A percentile compares a stretch with the other conserved stretches of the same genome.
Evolutionary conservation across 192 early-diverging fungal genomes (phyloP).

Genomic region (Coemansia furcata): DNA sequence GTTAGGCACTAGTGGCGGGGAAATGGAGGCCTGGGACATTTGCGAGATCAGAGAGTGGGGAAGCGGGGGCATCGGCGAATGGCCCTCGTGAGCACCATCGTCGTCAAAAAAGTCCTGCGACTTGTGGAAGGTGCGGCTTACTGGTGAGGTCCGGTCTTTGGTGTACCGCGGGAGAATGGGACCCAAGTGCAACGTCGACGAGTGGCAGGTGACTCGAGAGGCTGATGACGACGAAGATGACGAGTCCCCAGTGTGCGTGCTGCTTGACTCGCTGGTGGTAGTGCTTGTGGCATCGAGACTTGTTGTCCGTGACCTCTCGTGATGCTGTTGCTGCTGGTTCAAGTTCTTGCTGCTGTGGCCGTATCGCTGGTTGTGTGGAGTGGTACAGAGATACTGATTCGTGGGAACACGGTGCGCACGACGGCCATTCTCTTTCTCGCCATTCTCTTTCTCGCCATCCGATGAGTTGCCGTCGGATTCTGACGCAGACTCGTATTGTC

Average conservation of each 20-base stretch:
- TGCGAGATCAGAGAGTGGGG: neutral
- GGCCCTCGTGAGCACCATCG: neutral
- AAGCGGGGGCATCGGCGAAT: neutral
- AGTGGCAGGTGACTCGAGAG: slow-evolving; percentile 22
- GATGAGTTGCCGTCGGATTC: slow-evolving; percentile 28
- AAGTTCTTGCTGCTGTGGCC: neutral
- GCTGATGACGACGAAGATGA: slow-evolving; percentile 9
- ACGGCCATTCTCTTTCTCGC: neutral
- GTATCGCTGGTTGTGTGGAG: slow-evolving; percentile 11
- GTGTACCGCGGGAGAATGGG: slow-evolving; percentile 33
- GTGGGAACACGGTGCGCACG: neutral
- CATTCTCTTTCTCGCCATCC: slow-evolving; percentile 11
- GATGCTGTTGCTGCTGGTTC: neutral
- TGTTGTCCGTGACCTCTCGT: neutral
- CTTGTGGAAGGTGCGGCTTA: slow-evolving; percentile 14
- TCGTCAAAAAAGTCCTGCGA: slow-evolving; percentile 17
- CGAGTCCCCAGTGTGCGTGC: slow-evolving; percentile 8
- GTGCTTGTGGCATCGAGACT: slow-evolving; percentile 2
- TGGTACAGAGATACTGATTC: slow-evolving; percentile 7
- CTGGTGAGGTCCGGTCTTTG: slow-evolving; percentile 12
- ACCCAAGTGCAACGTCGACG: slow-evolving; percentile 25
- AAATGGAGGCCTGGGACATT: slow-evolving; percentile 3
- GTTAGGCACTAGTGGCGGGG: neutral
- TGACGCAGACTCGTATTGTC: slow-evolving; percentile 5
- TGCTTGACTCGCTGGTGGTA: slow-evolving; percentile 15